A percentile compares a stretch with the other conserved stretches of the same genome.
Evolutionary conservation across 2,329 filamentous ascomycete genomes (phyloP).

Genomic region (Atkinsonella texensis): DNA sequence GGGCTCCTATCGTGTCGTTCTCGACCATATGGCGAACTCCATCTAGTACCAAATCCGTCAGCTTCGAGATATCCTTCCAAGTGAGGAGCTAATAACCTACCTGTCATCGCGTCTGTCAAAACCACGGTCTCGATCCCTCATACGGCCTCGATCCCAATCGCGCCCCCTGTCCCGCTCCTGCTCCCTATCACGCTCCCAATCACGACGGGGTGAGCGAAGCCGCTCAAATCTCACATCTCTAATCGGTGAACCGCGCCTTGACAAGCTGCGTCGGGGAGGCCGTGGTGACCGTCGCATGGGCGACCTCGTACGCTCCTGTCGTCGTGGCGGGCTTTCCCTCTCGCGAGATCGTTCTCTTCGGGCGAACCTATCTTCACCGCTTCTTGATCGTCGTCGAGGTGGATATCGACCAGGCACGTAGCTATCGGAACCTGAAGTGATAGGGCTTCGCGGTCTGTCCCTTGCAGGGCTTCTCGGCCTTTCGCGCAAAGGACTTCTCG

Average conservation of each 20-base stretch:
- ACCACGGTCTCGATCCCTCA: slow-evolving; percentile 20
- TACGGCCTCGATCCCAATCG: slow-evolving; percentile 18
- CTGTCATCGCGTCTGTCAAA: slow-evolving; percentile 31
- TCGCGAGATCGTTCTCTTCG: slow-evolving; percentile 30
- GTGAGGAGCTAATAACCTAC: slow-evolving; percentile 10
- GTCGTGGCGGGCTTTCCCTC: slow-evolving; percentile 24
- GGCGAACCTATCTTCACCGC: slow-evolving; percentile 27
- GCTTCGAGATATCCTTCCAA: not conserved
- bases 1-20: slow-evolving; percentile 30
- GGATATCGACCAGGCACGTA: slow-evolving; percentile 34
- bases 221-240: slow-evolving; percentile 27
- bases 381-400: slow-evolving; percentile 29
- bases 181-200: slow-evolving; percentile 23
- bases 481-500: slow-evolving; percentile 11
- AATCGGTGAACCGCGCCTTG: slow-evolving; percentile 22
- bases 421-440: slow-evolving; percentile 29
- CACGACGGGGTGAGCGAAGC: slow-evolving; percentile 24
- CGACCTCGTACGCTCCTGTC: slow-evolving; percentile 25
- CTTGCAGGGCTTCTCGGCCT: slow-evolving; percentile 16
- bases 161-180: slow-evolving; percentile 20
- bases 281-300: slow-evolving; percentile 24
- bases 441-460: slow-evolving; percentile 21
- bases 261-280: slow-evolving; percentile 25
- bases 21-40: slow-evolving; percentile 39
- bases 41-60: slow-evolving; percentile 22